Conservation (phyloP, 2,329 filamentous ascomycete species). For the Cryphonectria japonica region DNA sequence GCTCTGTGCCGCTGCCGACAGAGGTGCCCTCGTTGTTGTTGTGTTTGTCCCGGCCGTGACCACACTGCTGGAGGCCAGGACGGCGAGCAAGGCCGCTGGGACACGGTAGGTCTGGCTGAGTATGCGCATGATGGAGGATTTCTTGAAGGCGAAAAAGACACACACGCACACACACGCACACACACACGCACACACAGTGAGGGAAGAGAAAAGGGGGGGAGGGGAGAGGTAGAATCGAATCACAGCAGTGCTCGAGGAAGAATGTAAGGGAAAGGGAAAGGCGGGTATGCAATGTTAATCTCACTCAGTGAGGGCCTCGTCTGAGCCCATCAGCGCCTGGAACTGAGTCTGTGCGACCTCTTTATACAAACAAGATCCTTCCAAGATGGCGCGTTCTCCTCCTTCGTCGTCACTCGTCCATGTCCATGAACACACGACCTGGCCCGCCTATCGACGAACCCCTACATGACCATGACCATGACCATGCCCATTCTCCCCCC, state of each 20-base stretch:
- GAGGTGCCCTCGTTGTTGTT: neutral
- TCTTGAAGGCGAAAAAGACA: neutral
- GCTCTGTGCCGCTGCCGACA: slow-evolving; percentile 38
- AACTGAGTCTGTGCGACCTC: neutral
- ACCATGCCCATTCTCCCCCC: neutral
- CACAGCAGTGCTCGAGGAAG: neutral
- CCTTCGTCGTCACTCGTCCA: neutral
- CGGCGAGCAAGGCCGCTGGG: neutral
- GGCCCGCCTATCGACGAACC: neutral
- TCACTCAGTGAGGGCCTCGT: neutral
- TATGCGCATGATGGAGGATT: slow-evolving; percentile 8
- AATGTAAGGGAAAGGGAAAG: too few relatives aligned
- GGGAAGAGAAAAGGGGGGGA: too few relatives aligned
- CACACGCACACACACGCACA: too few relatives aligned
- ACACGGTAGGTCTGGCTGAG: neutral
- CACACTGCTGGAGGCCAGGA: neutral
- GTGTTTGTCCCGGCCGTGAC: neutral
- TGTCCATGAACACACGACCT: neutral
- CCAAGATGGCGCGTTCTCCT: neutral
- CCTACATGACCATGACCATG: neutral
- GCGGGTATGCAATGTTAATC: too few relatives aligned
- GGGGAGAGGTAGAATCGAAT: too few relatives aligned
- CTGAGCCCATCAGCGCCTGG: neutral
- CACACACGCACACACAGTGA: too few relatives aligned
- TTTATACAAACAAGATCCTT: neutral